Base-by-base conservation (phyloP, 495 filamentous ascomycete species). In the Xylaria scruposa region DNA sequence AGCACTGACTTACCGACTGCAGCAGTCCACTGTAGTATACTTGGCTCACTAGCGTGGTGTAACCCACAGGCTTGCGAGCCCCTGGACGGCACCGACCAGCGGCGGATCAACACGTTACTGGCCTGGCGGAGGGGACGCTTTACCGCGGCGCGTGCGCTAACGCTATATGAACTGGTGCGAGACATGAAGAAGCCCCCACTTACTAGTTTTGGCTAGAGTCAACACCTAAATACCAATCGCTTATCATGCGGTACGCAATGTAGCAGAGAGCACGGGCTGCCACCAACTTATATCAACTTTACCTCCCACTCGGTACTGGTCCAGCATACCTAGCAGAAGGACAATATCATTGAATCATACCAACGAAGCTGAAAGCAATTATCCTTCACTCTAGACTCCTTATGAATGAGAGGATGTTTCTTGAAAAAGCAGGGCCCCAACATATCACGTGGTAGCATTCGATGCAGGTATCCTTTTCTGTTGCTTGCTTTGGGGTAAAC, bases 41-140 rank as follows among this genome's bases (percentile, higher is more conserved):
- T 56, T 53, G 2, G 21, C 24, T 4, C 21, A 26, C 51, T 54
- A 44, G 60, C 38, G 38, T 6, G 15, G 61, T 64, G 61, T 67
- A 67, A 67, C 63, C 26, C 13, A 13, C 38, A 13, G 53, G 12
- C 38, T 44, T 33, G 40, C 0, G 13, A 3, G 40, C 36, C 38
- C 44, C 56, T 46, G 31, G 51, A 59, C 56, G 36, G 56, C 54
- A 33, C 58, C 2, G 31, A 21, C 58, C 68, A 70, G 56, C 68
- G 21, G 56, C 56, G 13, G 44, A 4, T 29, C 51, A 61, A 69
- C 67, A 69, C 67, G 67, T 69, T 69, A 69, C 67, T 54, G 66
- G 33, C 12, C 21, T 53, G 38, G 47, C 38, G 31, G 6, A 47
- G 13, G 21, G 38, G 9, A n/a, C 6, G 61, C 38, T 62, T 36